phyloP scores from a whole-genome alignment of 352 stramenopile genomes.

The Pythium coloratum region DNA sequence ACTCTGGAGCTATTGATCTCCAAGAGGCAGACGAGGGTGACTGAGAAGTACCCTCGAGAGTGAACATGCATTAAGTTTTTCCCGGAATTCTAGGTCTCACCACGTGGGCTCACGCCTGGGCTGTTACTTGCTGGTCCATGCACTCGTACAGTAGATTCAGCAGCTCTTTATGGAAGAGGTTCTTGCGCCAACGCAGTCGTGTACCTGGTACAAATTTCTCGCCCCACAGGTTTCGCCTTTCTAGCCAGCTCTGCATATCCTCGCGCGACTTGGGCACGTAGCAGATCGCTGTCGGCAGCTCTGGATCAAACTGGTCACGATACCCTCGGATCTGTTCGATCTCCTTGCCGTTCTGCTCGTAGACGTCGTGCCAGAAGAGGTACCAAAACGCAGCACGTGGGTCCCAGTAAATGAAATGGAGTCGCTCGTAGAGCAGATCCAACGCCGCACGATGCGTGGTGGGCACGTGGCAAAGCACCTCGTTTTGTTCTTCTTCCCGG shows the following conservation, averaged over 20 bases:
- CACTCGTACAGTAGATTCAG: slow-evolving; percentile 13
- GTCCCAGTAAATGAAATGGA: slow-evolving; percentile 35
- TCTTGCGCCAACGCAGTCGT: slow-evolving; percentile 10
- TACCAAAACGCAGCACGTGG: slow-evolving; percentile 38
- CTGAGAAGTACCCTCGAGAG: too few species aligned
- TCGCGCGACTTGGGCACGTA: slow-evolving; percentile 34
- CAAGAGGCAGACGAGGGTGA: too few species aligned
- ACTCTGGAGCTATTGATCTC: too few species aligned
- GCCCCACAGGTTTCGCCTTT: slow-evolving; percentile 11
- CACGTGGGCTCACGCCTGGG: too few species aligned
- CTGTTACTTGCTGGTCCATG: slow-evolving; percentile 1
- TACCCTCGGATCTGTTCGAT: slow-evolving; percentile 26
- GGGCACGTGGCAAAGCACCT: slow-evolving; percentile 17
- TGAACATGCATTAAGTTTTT: too few species aligned
- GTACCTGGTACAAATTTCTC: background rate
- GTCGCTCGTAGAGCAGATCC: slow-evolving; percentile 34
- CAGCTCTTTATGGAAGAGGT: slow-evolving; percentile 13
- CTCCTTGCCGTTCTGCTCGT: slow-evolving; percentile 29
- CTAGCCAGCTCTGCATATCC: slow-evolving; percentile 33
- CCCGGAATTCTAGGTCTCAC: too few species aligned
- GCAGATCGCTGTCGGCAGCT: slow-evolving; percentile 31
- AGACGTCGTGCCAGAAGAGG: slow-evolving; percentile 52
- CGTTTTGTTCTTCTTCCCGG: slow-evolving; percentile 30
- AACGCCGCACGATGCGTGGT: slow-evolving; percentile 26
- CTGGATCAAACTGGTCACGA: slow-evolving; percentile 10